Evolutionary conservation across 228 moss, liverwort and hornwort species (phyloP).

Genomic region (Sphagnum magellanicum): DNA sequence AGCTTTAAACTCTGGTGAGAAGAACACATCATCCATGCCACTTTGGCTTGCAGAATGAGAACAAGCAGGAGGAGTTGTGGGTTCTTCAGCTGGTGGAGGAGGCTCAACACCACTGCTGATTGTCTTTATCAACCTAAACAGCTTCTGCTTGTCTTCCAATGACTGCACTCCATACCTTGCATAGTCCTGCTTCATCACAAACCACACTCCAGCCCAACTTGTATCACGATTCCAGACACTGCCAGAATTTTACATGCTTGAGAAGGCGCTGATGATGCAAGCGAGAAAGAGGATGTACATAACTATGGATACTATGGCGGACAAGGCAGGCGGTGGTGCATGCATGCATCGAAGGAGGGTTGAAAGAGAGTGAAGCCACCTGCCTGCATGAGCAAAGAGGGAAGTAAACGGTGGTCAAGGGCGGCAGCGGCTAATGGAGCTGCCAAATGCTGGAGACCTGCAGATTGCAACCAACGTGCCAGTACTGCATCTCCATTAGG

Average conservation of each 20-base stretch:
- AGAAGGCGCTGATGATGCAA: too few relatives aligned
- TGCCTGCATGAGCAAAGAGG: conserved; percentile 98
- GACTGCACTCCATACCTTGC: conserved; percentile 94
- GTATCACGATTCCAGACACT: too few relatives aligned
- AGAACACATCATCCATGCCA: conserved; percentile 83
- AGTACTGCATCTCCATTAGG: conserved; percentile 75
- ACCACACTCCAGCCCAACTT: conserved; percentile 32
- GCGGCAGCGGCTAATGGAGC: conserved; percentile 94
- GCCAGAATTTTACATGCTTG: too few relatives aligned
- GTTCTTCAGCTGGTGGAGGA: conserved; percentile 32
- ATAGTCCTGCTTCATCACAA: conserved; percentile 80
- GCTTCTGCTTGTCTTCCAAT: conserved; percentile 91
- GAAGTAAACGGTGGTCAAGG: conserved; percentile 93
- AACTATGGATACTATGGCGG: too few relatives aligned
- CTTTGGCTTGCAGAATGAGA: conserved; percentile 64
- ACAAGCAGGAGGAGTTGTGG: conserved; percentile 73
- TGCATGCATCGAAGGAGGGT: too few relatives aligned
- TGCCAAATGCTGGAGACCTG: conserved; percentile 96
- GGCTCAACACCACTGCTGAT: conserved; percentile 77
- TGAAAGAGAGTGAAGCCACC: too few relatives aligned
- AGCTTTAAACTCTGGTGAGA: conserved; percentile 93
- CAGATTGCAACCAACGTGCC: conserved; percentile 99
- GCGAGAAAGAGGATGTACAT: too few relatives aligned
- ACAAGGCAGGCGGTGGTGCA: too few relatives aligned
- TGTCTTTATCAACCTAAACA: conserved; percentile 92